Base-by-base conservation (phyloP, 192 early-diverging fungal species). In the Phlyctochytrium bullatum region DNA sequence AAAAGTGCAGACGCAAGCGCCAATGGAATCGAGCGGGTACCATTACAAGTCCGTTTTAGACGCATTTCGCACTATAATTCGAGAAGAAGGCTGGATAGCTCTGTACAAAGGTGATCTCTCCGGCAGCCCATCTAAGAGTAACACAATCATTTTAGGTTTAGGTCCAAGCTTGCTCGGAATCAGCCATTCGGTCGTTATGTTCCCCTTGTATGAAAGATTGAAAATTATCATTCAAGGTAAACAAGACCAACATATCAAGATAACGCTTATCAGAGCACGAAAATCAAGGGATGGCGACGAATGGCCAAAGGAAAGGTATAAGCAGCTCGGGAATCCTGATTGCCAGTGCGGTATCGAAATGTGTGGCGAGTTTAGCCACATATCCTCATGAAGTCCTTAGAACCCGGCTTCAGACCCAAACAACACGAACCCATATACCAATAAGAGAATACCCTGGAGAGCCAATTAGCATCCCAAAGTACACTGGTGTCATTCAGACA, bases 311-410 rank as follows among this genome's bases (percentile, higher is more conserved):
- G 31, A 12, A 34, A 25, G n/a, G 3, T 36, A 16, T 80, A n/a
- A 76, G 62, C 33, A 78, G 77, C 28, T 51, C 62, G 36, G 73
- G 79, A 33, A 94, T 98, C 62, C 76, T 98, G 6, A 58, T 90
- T 40, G 91, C 95, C 2, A 92, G 89, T 16, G 88, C 91, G 4
- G 64, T 83, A 3, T 92, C 94, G 14, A 98, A 98, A 72, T 91
- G 95, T 86, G 82, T 90, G 2, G 96, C 96, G 3, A 89, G 87
- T 62, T 80, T 86, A 29, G 88, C 87, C 3, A 97, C 96, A 17
- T 98, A 98, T 66, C 96, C 96, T 25, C 96, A 98, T 71, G 96
- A 98, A 78, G 91, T 92, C 36, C 88, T 98, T 57, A 83, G 96
- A 59, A 98, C 96, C 6, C 83, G 96, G 54, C 80, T 98, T 65